phyloP scores from a whole-genome alignment of 2,329 filamentous ascomycete genomes.

The Aspergillus terreus region DNA sequence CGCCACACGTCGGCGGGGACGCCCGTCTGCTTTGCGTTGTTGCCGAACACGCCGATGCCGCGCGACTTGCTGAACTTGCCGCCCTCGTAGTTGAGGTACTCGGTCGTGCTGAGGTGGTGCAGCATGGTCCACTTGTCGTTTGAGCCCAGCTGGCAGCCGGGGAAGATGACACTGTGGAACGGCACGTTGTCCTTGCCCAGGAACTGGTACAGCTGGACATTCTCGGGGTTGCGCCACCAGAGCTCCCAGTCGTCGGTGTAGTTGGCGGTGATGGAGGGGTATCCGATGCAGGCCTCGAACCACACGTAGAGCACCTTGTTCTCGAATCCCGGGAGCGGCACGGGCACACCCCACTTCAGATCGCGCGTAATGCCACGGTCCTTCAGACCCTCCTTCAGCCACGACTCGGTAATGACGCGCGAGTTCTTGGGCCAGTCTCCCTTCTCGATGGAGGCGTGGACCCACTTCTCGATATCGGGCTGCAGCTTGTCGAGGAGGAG shows the following conservation, averaged over 20 bases:
- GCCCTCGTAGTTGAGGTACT: slow-evolving; percentile 83
- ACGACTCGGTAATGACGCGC: slow-evolving; percentile 43
- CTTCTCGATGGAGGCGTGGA: slow-evolving; percentile 66
- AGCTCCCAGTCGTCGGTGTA: slow-evolving; percentile 87
- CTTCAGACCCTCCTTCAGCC: slow-evolving; percentile 71
- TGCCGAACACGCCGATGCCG: slow-evolving; percentile 86
- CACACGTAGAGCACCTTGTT: slow-evolving; percentile 87
- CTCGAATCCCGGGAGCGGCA: slow-evolving; percentile 59
- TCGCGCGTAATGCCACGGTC: slow-evolving; percentile 88
- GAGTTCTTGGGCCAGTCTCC: slow-evolving; percentile 52
- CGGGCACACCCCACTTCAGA: slow-evolving; percentile 78
- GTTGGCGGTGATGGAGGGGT: slow-evolving; percentile 88
- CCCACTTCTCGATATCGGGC: slow-evolving; percentile 73
- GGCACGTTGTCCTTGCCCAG: slow-evolving; percentile 90
- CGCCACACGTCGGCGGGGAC: slow-evolving; percentile 86
- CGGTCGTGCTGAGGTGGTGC: slow-evolving; percentile 82
- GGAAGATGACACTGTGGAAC: slow-evolving; percentile 91
- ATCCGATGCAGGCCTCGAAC: slow-evolving; percentile 92
- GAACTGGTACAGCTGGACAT: slow-evolving; percentile 89
- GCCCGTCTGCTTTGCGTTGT: slow-evolving; percentile 81
- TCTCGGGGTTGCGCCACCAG: slow-evolving; percentile 89
- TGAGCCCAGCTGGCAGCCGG: slow-evolving; percentile 79
- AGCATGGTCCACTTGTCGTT: slow-evolving; percentile 84
- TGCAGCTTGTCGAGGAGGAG: slow-evolving; percentile 82
- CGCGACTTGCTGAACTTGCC: slow-evolving; percentile 93